Conservation (phyloP, 164 flowering plant genomes). For the Vitis labrusca region DNA sequence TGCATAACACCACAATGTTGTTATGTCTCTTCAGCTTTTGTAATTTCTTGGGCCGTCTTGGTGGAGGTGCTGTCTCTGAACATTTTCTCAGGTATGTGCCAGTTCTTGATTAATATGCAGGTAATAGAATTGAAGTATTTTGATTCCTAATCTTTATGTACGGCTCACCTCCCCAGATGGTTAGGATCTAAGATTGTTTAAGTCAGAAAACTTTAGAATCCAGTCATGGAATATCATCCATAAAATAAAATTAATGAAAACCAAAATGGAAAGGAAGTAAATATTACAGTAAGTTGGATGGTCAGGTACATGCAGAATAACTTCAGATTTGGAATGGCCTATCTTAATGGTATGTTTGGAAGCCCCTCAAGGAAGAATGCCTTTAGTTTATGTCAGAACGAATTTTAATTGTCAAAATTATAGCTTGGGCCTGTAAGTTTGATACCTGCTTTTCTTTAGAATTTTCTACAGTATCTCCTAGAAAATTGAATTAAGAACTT, state of each 20-base stretch:
- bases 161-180: not conserved
- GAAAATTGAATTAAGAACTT: no score
- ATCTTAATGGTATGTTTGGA: not conserved
- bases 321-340: not conserved
- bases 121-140: not conserved
- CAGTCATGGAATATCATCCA: not conserved
- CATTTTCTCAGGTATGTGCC: slow-evolving; percentile 69
- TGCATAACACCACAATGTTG: slow-evolving; percentile 61
- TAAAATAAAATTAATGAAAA: not conserved
- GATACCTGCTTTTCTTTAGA: no score
- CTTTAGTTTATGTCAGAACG: not conserved
- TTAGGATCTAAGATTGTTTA: not conserved
- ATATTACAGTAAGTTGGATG: no score
- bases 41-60: slow-evolving; percentile 90
- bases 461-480: no score
- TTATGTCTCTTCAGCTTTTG: slow-evolving; percentile 82
- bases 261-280: not conserved
- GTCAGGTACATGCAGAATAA: not conserved
- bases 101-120: not conserved
- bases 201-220: no score
- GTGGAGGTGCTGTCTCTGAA: slow-evolving; percentile 84
- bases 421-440: no score
- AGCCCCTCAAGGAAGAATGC: not conserved
- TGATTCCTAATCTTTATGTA: not conserved
- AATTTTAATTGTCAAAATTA: not conserved